phyloP scores from a whole-genome alignment of 768 basidiomycete genomes.

The Leucogyrophana mollusca region DNA sequence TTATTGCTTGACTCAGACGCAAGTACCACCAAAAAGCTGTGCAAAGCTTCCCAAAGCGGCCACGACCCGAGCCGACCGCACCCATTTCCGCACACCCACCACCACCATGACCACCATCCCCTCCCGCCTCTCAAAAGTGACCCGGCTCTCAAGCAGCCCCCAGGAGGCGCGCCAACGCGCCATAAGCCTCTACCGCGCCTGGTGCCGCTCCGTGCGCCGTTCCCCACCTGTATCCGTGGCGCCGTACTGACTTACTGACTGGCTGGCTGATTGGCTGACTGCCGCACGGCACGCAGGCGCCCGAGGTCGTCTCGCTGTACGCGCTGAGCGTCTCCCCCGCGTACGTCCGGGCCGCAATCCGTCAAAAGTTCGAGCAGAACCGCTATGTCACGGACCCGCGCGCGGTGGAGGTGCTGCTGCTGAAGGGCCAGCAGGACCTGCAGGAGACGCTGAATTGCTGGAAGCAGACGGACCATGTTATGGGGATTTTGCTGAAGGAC shows the following conservation, averaged over 20 bases:
- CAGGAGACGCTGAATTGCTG: slow-evolving; percentile 95
- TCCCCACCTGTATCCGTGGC: background rate
- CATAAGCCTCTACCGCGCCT: slow-evolving; percentile 83
- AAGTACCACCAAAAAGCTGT: no score
- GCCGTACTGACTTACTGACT: background rate
- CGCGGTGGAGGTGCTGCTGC: slow-evolving; percentile 81
- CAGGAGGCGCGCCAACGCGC: slow-evolving; percentile 67
- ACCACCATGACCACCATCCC: slow-evolving; percentile 87
- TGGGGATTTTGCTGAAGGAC: slow-evolving; percentile 61
- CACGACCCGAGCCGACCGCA: no score
- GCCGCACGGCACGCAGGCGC: slow-evolving; percentile 58
- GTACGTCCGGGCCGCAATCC: slow-evolving; percentile 76
- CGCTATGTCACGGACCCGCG: slow-evolving; percentile 77
- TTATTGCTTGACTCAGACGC: no score
- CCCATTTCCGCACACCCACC: no score
- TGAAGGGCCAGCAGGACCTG: slow-evolving; percentile 83
- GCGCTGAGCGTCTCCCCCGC: slow-evolving; percentile 77
- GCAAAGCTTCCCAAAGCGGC: no score
- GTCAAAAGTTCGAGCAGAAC: slow-evolving; percentile 86
- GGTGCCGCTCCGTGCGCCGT: slow-evolving; percentile 84
- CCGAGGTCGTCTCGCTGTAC: slow-evolving; percentile 83
- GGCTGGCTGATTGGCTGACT: background rate
- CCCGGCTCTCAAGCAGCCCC: slow-evolving; percentile 53
- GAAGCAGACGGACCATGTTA: slow-evolving; percentile 83
- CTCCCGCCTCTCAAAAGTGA: slow-evolving; percentile 74